Evolutionary conservation across 2,329 filamentous ascomycete species (phyloP).

Genomic region (Phyllosticta ampelicida): DNA sequence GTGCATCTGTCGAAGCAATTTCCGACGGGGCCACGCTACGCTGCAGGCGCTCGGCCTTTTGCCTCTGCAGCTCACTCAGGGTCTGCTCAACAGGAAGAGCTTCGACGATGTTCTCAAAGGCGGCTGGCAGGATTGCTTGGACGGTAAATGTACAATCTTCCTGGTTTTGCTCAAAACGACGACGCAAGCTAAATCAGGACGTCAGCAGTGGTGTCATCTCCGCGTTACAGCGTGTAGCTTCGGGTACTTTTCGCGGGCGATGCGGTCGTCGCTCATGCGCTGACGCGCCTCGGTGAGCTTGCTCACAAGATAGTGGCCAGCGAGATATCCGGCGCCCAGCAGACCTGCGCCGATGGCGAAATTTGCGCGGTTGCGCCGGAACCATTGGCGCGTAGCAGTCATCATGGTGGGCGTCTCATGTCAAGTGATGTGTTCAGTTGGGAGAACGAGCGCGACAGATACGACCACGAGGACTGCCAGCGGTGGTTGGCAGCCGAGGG

Average conservation of each 20-base stretch:
- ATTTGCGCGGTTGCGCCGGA: slow-evolving; percentile 81
- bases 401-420: slow-evolving; percentile 39
- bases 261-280: slow-evolving; percentile 92
- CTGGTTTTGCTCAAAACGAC: slow-evolving; percentile 97
- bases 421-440: slow-evolving; percentile 9
- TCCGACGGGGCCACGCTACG: slow-evolving; percentile 48
- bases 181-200: slow-evolving; percentile 56
- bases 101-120: slow-evolving; percentile 78
- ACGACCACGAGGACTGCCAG: neutral
- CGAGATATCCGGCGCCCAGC: slow-evolving; percentile 81
- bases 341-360: slow-evolving; percentile 82
- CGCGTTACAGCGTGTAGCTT: neutral
- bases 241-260: slow-evolving; percentile 87
- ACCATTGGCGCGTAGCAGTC: slow-evolving; percentile 73
- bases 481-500: slow-evolving; percentile 4
- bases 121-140: slow-evolving; percentile 85
- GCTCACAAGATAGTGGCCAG: slow-evolving; percentile 80
- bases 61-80: slow-evolving; percentile 86
- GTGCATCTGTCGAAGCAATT: slow-evolving; percentile 42
- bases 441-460: neutral
- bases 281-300: slow-evolving; percentile 91
- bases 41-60: slow-evolving; percentile 65
- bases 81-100: slow-evolving; percentile 86
- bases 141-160: slow-evolving; percentile 98
- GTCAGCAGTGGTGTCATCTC: slow-evolving; percentile 11